Percentiles rank a stretch among this genome's conserved stretches.
Conservation (phyloP, 2,329 filamentous ascomycete genomes). For the Dryadomyces sulphureus region DNA sequence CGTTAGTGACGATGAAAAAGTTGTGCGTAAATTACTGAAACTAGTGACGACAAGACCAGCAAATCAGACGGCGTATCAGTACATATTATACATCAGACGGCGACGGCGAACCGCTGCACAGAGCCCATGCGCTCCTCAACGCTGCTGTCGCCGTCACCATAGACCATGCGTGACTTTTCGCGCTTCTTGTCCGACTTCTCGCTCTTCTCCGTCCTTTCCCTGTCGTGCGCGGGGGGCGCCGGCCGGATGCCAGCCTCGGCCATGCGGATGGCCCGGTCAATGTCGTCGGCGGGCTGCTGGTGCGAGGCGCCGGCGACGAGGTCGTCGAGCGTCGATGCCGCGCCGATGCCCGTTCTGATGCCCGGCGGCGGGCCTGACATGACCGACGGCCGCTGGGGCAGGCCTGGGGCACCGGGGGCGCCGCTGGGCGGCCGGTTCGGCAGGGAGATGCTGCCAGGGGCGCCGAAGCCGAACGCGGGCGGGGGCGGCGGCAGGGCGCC, state of each 20-base stretch:
- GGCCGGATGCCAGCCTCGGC: slow-evolving; percentile 46
- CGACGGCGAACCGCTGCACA: slow-evolving; percentile 54
- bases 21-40: too few species aligned
- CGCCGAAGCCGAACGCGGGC: not conserved
- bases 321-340: slow-evolving; percentile 31
- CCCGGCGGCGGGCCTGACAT: not conserved
- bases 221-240: slow-evolving; percentile 17
- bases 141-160: slow-evolving; percentile 64
- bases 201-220: slow-evolving; percentile 39
- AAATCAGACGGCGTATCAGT: too few species aligned
- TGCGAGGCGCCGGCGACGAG: slow-evolving; percentile 23
- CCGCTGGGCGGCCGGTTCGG: slow-evolving; percentile 28
- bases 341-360: slow-evolving; percentile 9
- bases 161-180: slow-evolving; percentile 51
- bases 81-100: not conserved
- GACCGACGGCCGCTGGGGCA: slow-evolving; percentile 15
- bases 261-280: slow-evolving; percentile 50
- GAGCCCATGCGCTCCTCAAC: slow-evolving; percentile 82
- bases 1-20: too few species aligned
- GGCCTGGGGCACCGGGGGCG: slow-evolving; percentile 12
- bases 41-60: too few species aligned
- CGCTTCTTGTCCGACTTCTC: slow-evolving; percentile 36
- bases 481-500: not conserved
- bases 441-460: slow-evolving; percentile 14
- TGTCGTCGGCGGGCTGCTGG: slow-evolving; percentile 30